Evolutionary conservation across 768 basidiomycete species (phyloP).

Genomic region (Rhizopogon roseolus): DNA sequence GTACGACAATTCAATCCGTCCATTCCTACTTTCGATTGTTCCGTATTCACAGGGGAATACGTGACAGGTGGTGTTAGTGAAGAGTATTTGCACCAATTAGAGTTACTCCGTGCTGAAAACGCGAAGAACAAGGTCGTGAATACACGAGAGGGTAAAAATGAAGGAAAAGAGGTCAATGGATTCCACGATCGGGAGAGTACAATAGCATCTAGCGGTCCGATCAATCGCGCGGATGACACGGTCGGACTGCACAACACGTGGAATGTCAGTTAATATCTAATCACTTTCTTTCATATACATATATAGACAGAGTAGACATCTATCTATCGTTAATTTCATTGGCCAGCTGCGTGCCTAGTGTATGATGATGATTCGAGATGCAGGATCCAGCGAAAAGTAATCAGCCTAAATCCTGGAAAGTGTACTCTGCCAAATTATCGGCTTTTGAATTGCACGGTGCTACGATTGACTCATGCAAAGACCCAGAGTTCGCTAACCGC

Average conservation of each 20-base stretch:
- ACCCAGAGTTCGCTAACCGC: conserved; percentile 44
- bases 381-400: no score
- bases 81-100: conserved; percentile 69
- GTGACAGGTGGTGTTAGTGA: conserved; percentile 91
- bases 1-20: conserved; percentile 80
- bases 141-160: conserved; percentile 32
- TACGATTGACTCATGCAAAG: conserved; percentile 25
- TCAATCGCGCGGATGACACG: conserved; percentile 68
- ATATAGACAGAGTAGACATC: not conserved
- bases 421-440: not conserved
- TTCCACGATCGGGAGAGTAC: conserved; percentile 16
- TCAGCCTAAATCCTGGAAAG: no score
- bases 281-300: not conserved
- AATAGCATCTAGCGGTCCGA: conserved; percentile 34
- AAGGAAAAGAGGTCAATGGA: conserved; percentile 18
- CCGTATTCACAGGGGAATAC: conserved; percentile 96
- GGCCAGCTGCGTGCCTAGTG: not conserved
- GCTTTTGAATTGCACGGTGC: not conserved
- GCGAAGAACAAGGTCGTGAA: conserved; percentile 50
- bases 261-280: conserved; percentile 31
- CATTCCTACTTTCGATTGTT: conserved; percentile 86
- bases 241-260: conserved; percentile 78
- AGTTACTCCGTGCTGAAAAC: conserved; percentile 78
- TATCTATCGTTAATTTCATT: not conserved
- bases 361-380: no score